A percentile compares a stretch with the other conserved stretches of the same genome.
Conservation (phyloP, 1,284 basidiomycete species). For the Coniferiporia sulphurascens region DNA sequence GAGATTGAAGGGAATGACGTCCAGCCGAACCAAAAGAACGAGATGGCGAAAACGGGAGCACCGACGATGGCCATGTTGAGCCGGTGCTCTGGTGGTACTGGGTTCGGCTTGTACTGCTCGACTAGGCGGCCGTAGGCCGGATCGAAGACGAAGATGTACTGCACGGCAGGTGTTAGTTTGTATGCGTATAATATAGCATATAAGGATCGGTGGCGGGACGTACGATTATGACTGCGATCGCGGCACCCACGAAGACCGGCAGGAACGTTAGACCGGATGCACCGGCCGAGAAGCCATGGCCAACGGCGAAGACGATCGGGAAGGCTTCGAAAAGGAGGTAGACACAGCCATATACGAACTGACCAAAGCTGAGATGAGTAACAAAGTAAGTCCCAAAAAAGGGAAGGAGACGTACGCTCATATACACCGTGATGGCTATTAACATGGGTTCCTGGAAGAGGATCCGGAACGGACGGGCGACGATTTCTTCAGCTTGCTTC, state of each 20-base stretch:
- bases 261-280: conserved; percentile 49
- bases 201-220: conserved; percentile 23
- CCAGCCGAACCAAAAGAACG: conserved; percentile 70
- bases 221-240: conserved; percentile 39
- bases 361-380: neutral
- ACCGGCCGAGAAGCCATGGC: conserved; percentile 47
- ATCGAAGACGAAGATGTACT: conserved; percentile 51
- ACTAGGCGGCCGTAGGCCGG: conserved; percentile 46
- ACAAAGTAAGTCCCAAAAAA: neutral
- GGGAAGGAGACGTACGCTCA: conserved; percentile 31
- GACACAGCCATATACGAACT: conserved; percentile 43
- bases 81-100: conserved; percentile 65
- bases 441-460: conserved; percentile 43
- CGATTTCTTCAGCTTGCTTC: conserved; percentile 28
- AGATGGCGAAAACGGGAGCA: conserved; percentile 49
- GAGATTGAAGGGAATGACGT: conserved; percentile 50
- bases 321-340: conserved; percentile 48
- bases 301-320: conserved; percentile 50
- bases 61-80: conserved; percentile 51
- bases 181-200: no score
- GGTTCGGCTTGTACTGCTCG: conserved; percentile 42
- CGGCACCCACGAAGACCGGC: conserved; percentile 50
- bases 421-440: conserved; percentile 41
- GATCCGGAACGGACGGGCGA: conserved; percentile 38
- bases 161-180: conserved; percentile 23